Conservation (phyloP, 345 rosid species). For the Sonneratia caseolaris region DNA sequence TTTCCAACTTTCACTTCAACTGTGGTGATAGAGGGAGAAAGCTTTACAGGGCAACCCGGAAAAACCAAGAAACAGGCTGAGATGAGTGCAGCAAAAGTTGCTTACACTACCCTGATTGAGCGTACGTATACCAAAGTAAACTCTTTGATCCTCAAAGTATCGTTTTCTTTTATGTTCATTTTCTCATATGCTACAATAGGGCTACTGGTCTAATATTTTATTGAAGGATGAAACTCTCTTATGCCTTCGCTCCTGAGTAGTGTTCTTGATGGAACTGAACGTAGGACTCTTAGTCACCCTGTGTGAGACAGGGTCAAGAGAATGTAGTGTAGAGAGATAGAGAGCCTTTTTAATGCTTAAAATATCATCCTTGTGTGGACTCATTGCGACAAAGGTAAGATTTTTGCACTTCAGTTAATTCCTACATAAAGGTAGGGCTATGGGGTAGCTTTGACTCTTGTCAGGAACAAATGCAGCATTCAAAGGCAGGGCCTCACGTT, state of each 20-base stretch:
- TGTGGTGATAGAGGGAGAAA: conserved; percentile 24
- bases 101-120: conserved; percentile 20
- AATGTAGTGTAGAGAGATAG: too few species aligned
- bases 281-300: too few species aligned
- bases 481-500: too few species aligned
- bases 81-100: conserved; percentile 33
- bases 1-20: conserved; percentile 23
- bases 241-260: not conserved
- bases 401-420: too few species aligned
- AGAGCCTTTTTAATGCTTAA: too few species aligned
- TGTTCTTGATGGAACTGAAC: too few species aligned
- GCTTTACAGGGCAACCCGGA: conserved; percentile 19
- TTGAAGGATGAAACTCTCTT: not conserved
- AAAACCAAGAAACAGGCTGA: conserved; percentile 38
- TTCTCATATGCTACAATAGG: not conserved
- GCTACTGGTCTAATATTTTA: not conserved
- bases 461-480: too few species aligned
- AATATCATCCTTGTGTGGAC: too few species aligned
- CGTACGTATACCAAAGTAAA: conserved; percentile 12
- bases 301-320: too few species aligned
- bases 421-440: too few species aligned
- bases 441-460: too few species aligned
- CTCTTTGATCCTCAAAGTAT: not conserved
- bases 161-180: not conserved
- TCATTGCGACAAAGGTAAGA: too few species aligned